A percentile compares a stretch with the other conserved stretches of the same genome.
These are phyloP conservation scores for Cordyceps farinosa DNA, from an alignment of 2,329 filamentous ascomycete species.

Conservation along the genomic window DNA sequence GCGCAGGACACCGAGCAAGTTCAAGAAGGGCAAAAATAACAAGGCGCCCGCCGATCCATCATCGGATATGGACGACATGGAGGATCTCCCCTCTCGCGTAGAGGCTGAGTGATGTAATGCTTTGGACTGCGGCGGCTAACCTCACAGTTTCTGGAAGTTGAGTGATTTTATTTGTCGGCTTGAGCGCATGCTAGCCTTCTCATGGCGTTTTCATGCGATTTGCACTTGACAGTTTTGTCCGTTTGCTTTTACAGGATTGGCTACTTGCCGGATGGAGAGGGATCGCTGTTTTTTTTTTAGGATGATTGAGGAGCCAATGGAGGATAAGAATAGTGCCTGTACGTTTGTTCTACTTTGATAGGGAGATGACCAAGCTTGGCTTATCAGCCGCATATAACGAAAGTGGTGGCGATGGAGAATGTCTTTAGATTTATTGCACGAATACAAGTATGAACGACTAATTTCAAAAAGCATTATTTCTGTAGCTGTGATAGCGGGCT, in stretches of 20 bases:
- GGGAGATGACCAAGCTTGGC: background rate
- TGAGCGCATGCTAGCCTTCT: background rate
- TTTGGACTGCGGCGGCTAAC: background rate
- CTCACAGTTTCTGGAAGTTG: background rate
- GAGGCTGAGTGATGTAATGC: background rate
- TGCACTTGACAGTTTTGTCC: background rate
- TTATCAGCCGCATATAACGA: background rate
- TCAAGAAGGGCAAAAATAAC: slow-evolving; percentile 21
- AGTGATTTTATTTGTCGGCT: background rate
- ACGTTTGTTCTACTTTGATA: background rate
- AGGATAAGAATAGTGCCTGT: background rate
- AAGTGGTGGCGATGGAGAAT: background rate
- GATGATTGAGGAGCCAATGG: background rate
- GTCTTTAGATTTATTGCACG: background rate
- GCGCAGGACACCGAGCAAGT: slow-evolving; percentile 29
- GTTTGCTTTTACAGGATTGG: slow-evolving; percentile 3
- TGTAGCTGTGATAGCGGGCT: background rate
- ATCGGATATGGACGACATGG: slow-evolving; percentile 43
- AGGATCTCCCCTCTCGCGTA: slow-evolving; percentile 34
- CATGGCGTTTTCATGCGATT: background rate
- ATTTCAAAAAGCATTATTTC: background rate
- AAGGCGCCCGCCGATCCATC: slow-evolving; percentile 24
- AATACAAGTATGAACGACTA: background rate
- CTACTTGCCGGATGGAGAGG: background rate
- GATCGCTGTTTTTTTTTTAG: background rate